These are phyloP conservation scores for Penicillium sp. DNA, from an alignment of 2,329 filamentous ascomycete species.

Conservation along the genomic window DNA sequence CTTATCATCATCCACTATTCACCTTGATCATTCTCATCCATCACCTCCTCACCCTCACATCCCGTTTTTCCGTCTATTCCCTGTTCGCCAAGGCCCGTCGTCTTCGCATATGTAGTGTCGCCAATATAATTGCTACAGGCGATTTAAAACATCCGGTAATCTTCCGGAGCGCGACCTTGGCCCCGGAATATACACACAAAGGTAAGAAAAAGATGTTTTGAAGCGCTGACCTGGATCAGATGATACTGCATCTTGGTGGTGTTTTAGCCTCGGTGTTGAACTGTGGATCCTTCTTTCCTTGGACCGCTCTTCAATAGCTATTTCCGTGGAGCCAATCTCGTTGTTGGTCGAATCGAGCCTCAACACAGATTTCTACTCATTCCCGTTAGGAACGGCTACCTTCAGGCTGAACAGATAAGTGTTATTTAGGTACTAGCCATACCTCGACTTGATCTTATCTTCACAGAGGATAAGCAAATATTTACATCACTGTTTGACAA, in stretches of 20 bases:
- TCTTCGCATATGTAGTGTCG: constrained; percentile 34
- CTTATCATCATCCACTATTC: constrained; percentile 15
- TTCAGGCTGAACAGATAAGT: not conserved
- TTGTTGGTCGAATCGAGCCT: not conserved
- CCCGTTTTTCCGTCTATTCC: constrained; percentile 1
- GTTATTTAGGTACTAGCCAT: not conserved
- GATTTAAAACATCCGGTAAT: constrained; percentile 18
- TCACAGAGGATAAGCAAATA: not conserved
- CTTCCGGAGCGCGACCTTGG: constrained; percentile 7
- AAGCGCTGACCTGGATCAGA: not conserved
- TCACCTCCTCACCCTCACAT: constrained; percentile 14
- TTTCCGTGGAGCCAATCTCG: not conserved
- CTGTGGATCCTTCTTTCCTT: not conserved
- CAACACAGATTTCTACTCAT: constrained; percentile 6
- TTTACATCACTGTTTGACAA: not conserved
- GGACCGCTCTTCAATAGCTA: not conserved
- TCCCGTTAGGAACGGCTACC: not conserved
- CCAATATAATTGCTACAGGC: constrained; percentile 21
- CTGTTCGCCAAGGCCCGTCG: constrained; percentile 27
- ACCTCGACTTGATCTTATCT: not conserved
- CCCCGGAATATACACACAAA: constrained; percentile 4
- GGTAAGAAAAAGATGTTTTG: constrained; percentile 13
- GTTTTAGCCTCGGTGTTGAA: not conserved
- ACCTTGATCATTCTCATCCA: constrained; percentile 9
- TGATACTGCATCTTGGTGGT: not conserved